phyloP scores from a whole-genome alignment of 73 alveolate genomes.

The Tetrahymena malaccensis region DNA sequence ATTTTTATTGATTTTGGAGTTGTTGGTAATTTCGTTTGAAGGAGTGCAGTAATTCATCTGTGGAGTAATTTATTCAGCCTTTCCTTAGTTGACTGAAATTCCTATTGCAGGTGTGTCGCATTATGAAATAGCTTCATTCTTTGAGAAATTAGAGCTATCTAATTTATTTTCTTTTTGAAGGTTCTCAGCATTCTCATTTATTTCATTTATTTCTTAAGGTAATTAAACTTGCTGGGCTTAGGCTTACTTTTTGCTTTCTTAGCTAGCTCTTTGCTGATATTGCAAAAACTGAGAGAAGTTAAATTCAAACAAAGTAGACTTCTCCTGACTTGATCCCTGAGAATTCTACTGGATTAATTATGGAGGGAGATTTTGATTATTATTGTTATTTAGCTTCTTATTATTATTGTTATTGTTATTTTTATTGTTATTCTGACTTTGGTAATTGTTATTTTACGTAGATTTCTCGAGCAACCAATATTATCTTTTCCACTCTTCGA shows the following conservation, averaged over 20 bases:
- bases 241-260: not conserved
- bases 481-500: not conserved
- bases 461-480: not conserved
- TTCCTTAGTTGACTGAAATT: not conserved
- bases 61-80: not conserved
- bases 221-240: not conserved
- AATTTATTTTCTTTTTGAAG: not conserved
- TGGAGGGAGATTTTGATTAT: not conserved
- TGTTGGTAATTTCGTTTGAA: not conserved
- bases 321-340: not conserved
- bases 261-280: not conserved
- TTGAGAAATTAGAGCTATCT: not conserved
- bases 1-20: not conserved
- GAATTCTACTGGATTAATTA: not conserved
- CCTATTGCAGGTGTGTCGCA: not conserved
- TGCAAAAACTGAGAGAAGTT: not conserved
- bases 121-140: not conserved
- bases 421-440: not conserved
- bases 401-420: too few relatives aligned
- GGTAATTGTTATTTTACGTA: not conserved
- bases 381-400: too few relatives aligned
- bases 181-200: not conserved
- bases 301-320: not conserved
- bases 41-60: not conserved
- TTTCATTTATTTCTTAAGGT: not conserved